A percentile compares a stretch with the other conserved stretches of the same genome.
phyloP scores from a whole-genome alignment of 768 basidiomycete species.

The Mycena amicta region DNA sequence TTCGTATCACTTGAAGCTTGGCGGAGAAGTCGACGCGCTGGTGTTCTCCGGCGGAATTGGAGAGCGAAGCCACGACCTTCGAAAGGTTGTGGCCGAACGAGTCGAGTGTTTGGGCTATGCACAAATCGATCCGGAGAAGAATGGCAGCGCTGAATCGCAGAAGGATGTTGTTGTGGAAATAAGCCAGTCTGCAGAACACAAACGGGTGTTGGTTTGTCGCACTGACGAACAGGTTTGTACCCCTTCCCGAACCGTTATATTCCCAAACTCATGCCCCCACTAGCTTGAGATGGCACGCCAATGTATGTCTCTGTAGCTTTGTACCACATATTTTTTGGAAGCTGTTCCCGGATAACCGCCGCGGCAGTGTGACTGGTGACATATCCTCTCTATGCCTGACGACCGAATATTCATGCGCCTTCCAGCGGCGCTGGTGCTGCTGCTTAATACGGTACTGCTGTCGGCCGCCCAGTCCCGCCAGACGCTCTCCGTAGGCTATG shows the following conservation, averaged over 20 bases:
- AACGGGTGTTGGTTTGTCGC: slow-evolving; percentile 57
- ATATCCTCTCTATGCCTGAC: slow-evolving; percentile 6
- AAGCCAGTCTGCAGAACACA: slow-evolving; percentile 30
- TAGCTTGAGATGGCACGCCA: slow-evolving; percentile 48
- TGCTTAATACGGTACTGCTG: slow-evolving; percentile 33
- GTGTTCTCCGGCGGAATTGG: slow-evolving; percentile 92
- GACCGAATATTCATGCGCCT: slow-evolving; percentile 32
- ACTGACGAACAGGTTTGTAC: slow-evolving; percentile 66
- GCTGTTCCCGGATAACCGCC: background rate
- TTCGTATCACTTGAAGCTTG: slow-evolving; percentile 74
- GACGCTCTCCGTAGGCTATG: slow-evolving; percentile 34
- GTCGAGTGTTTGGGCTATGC: slow-evolving; percentile 66
- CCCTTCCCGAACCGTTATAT: background rate
- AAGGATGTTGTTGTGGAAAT: slow-evolving; percentile 53
- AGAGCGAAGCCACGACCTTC: slow-evolving; percentile 66
- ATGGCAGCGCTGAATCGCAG: slow-evolving; percentile 37
- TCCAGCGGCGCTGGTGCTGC: slow-evolving; percentile 37
- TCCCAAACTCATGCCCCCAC: background rate
- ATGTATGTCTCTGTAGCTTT: slow-evolving; percentile 27
- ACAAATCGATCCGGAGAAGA: slow-evolving; percentile 49
- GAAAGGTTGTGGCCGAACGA: slow-evolving; percentile 56
- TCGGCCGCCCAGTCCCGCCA: slow-evolving; percentile 37
- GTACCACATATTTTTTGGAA: background rate
- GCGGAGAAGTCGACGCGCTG: slow-evolving; percentile 69
- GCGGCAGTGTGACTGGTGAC: background rate